These are phyloP conservation scores for Pseudonitzschia pungens DNA, from an alignment of 108 stramenopile species.

Conservation along the genomic window DNA sequence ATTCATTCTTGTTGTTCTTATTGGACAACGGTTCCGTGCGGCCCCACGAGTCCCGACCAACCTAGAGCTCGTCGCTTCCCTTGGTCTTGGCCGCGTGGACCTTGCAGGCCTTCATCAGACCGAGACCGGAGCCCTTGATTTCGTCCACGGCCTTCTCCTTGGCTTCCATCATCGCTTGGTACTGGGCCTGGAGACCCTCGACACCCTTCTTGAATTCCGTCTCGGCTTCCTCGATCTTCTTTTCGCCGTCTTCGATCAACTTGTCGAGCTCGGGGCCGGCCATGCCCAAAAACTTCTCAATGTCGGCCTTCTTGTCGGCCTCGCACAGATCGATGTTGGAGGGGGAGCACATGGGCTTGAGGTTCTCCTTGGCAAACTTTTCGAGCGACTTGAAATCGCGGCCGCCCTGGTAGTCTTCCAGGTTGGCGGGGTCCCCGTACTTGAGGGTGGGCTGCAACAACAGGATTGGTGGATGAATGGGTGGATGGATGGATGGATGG, in stretches of 20 bases:
- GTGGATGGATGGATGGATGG: background rate
- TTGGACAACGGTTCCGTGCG: background rate
- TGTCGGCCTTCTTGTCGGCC: constrained; percentile 70
- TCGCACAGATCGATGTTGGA: constrained; percentile 78
- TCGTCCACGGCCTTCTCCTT: constrained; percentile 76
- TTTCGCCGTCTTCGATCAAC: constrained; percentile 65
- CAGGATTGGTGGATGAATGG: background rate
- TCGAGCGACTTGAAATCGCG: constrained; percentile 66
- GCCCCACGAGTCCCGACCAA: background rate
- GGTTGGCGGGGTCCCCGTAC: constrained; percentile 64
- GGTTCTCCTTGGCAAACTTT: constrained; percentile 70
- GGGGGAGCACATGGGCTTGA: constrained; percentile 65
- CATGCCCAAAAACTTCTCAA: constrained; percentile 74
- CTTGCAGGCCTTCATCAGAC: constrained; percentile 87
- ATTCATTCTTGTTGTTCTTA: no score
- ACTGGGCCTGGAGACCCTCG: constrained; percentile 67
- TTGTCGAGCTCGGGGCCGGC: constrained; percentile 48
- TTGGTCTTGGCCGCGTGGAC: constrained; percentile 33
- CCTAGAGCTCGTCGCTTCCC: constrained; percentile 65
- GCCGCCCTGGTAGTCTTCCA: constrained; percentile 87
- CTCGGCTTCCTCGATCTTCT: constrained; percentile 67
- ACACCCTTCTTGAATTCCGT: constrained; percentile 66
- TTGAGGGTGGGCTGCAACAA: constrained; percentile 67
- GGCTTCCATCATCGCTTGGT: constrained; percentile 51
- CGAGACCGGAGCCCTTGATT: constrained; percentile 68